Evolutionary conservation across 1,284 basidiomycete genomes (phyloP).

Genomic region (Ceratobasidium sp.): DNA sequence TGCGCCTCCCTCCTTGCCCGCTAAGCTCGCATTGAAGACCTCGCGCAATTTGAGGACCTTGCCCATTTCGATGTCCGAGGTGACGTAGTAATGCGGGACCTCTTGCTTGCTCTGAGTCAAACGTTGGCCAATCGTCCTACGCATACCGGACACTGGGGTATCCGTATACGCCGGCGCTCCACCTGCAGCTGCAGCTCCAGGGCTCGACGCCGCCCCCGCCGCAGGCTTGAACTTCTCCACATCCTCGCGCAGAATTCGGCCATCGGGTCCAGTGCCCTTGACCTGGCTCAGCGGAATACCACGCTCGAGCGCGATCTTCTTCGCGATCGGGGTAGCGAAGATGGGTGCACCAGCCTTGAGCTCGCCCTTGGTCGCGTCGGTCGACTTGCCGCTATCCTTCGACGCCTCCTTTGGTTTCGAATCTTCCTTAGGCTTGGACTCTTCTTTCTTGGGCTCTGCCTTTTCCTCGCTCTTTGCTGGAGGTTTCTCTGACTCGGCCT

Average conservation of each 20-base stretch:
- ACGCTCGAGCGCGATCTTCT: constrained; percentile 95
- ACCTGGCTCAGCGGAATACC: constrained; percentile 93
- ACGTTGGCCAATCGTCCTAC: constrained; percentile 91
- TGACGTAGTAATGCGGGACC: constrained; percentile 98
- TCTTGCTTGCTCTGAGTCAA: constrained; percentile 94
- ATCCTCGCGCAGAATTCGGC: constrained; percentile 94
- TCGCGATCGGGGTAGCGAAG: constrained; percentile 95
- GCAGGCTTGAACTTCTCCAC: constrained; percentile 88
- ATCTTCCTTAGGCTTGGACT: constrained; percentile 54
- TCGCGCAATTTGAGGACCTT: constrained; percentile 94
- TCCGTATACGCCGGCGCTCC: constrained; percentile 84
- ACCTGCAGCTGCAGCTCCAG: constrained; percentile 60
- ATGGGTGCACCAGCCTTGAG: constrained; percentile 82
- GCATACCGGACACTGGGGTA: constrained; percentile 94
- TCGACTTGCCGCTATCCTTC: constrained; percentile 60
- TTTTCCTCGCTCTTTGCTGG: constrained; percentile 58
- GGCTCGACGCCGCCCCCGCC: constrained; percentile 60
- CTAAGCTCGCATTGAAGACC: constrained; percentile 93
- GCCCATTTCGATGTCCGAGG: constrained; percentile 97
- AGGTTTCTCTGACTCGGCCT: constrained; percentile 65
- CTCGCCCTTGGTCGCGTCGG: constrained; percentile 58
- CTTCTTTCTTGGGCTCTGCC: constrained; percentile 61
- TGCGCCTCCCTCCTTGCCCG: constrained; percentile 84
- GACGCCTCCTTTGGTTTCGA: constrained; percentile 60
- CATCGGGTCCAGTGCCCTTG: constrained; percentile 95